Conservation (phyloP, 768 basidiomycete species). For the Mycena rebaudengoi region DNA sequence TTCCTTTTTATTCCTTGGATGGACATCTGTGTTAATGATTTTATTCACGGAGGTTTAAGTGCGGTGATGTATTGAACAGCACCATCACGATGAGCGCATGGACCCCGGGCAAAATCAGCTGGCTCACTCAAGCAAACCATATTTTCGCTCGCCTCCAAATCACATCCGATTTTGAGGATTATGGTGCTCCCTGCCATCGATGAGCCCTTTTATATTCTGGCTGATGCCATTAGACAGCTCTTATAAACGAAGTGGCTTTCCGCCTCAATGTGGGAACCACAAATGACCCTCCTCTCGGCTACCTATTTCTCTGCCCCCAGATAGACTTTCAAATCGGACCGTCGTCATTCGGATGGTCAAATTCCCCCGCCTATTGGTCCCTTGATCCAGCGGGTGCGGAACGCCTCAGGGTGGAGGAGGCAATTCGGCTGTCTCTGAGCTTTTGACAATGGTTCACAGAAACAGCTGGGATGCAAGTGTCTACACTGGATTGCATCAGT, state of each 20-base stretch:
- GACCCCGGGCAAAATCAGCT: background rate
- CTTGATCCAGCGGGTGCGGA: background rate
- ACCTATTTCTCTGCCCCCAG: background rate
- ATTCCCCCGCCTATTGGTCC: constrained; percentile 4
- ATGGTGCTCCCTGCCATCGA: background rate
- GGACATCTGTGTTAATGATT: background rate
- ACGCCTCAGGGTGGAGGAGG: background rate
- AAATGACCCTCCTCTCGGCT: background rate
- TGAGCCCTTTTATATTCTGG: too few species aligned
- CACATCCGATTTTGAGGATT: background rate
- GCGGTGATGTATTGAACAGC: background rate
- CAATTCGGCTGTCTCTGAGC: background rate
- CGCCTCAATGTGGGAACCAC: background rate
- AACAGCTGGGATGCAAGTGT: background rate
- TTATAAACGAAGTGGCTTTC: background rate
- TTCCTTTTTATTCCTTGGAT: background rate
- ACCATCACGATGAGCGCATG: background rate
- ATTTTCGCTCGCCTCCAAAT: background rate
- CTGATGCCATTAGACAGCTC: background rate
- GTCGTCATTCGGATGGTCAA: background rate
- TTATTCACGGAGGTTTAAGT: background rate
- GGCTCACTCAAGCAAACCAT: constrained; percentile 7
- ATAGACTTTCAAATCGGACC: background rate
- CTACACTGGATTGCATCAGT: background rate
- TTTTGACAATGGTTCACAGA: background rate